Base-by-base conservation (phyloP, 2,329 filamentous ascomycete species). In the Paecilomyces fulvus region DNA sequence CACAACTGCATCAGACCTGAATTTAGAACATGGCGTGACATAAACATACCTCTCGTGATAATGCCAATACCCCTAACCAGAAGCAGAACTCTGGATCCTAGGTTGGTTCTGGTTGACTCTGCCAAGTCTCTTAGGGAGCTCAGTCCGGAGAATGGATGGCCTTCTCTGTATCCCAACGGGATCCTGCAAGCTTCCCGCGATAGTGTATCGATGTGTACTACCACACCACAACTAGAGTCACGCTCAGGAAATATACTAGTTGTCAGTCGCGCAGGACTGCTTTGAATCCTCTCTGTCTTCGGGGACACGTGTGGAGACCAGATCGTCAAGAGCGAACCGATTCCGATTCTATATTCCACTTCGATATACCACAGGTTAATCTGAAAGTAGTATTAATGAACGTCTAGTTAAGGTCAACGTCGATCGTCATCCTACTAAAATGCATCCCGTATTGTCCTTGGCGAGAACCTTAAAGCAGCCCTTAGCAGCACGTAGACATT, bases 211-310 rank as follows among this genome's bases (percentile, higher is more conserved):
- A 75, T 66, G 54, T 79, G 75, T 2, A 79, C 56, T 68, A 75
- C 73, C 51, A 80, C 64, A 57, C 77, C 69, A 56, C 77, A 80
- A 49, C 70, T 73, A 6, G 74, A 72, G 61, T 82, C 79, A 14
- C 76, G 70, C 59, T 81, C 80, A 0, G 80, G 80, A 55, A 81
- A 81, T 6, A 82, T 73, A 33, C 73, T 77, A 1, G 76, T 77
- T 57, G 78, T 77, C 1, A 80, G 63, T 5, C 75, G 71, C 28
- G 77, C 73, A 31, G 48, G 46, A 56, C 30, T 49, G 7, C n/a
- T 30, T 14, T 58, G 53, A 14, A 43, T 6, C 17, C 49, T 31
- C 14, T 52, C 17, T 12, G 51, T 59, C 11, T 53, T 50, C 2
- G 59, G 52, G 20, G 76, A 76, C 43, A 82, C 66, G 59, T 81